Evolutionary conservation across 2,329 filamentous ascomycete genomes (phyloP), one percentile per base, ranked within the genome.

Genomic region (Aspergillus melleus): DNA sequence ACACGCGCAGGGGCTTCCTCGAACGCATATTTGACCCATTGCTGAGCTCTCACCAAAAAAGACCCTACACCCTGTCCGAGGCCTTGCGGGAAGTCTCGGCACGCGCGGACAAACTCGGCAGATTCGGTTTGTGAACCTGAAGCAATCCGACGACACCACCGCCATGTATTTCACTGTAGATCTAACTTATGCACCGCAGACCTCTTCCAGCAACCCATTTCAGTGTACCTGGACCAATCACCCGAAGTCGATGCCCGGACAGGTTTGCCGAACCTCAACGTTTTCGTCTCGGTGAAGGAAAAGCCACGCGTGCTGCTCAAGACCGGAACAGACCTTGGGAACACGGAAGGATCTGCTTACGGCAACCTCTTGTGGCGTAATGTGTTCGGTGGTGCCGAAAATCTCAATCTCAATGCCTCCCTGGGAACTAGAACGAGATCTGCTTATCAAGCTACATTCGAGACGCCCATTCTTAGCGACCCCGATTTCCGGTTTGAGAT

Each of bases 241-340:
- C 84, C 87, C 49, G 86, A 91, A 62, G 83, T 90, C 0, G 86
- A 87, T 6, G 86, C 88, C 10, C 87, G 87, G 2, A 86, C 89
- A 2, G 67, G 66, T 24, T 55, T 73, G 32, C 92, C 88, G 57
- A 92, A 96, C 72, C 79, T 98, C 66, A 90, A 94, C 65, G 85
- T 97, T 55, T 90, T 89, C 69, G 84, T 97, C 58, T 87, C 86
- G 55, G 90, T 90, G 22, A 83, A 84, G 61, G 94, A 99, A 77
- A 88, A 91, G 66, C 89, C 91, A 32, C 88, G 90, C 44, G 86
- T 98, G 71, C 87, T 92, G 60, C 85, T 98, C 70, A 96, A 96
- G 80, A 96, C 93, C 0, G 95, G 95, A 61, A 98, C 95, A 9
- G 94, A 98, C 73, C 84, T 96, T 50, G 95, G 95, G 63, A 96